These are phyloP conservation scores for Fusarium torulosum DNA, from an alignment of 2,329 filamentous ascomycete genomes.

Conservation along the genomic window DNA sequence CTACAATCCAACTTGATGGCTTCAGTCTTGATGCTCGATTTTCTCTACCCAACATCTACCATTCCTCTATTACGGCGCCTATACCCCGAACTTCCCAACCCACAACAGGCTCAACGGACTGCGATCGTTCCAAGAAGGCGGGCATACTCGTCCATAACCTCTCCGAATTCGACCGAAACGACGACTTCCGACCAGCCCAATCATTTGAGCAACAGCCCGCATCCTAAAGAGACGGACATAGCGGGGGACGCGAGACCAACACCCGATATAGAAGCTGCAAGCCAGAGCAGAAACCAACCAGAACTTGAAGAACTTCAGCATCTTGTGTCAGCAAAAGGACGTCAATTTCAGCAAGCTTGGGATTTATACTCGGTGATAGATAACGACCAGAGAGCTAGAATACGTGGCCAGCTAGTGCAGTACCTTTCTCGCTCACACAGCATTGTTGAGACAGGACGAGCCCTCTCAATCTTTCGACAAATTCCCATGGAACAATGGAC, in stretches of 20 bases:
- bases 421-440: constrained; percentile 60
- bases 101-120: constrained; percentile 37
- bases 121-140: constrained; percentile 40
- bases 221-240: not conserved
- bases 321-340: constrained; percentile 45
- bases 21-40: constrained; percentile 67
- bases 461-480: constrained; percentile 59
- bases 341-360: constrained; percentile 60
- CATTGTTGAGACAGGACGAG: constrained; percentile 59
- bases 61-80: constrained; percentile 58
- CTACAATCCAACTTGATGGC: constrained; percentile 54
- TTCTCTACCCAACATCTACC: constrained; percentile 65
- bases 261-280: not conserved
- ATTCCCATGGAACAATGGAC: constrained; percentile 56
- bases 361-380: constrained; percentile 57
- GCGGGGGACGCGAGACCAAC: not conserved
- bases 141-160: constrained; percentile 47
- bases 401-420: constrained; percentile 53
- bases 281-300: not conserved
- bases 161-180: constrained; percentile 12
- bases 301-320: constrained; percentile 20
- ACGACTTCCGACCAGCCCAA: not conserved
- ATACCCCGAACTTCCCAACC: constrained; percentile 48
- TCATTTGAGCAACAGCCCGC: not conserved
- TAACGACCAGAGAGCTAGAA: constrained; percentile 45